These are phyloP conservation scores for Diaporthe vexans DNA, from an alignment of 2,329 filamentous ascomycete species.

Conservation along the genomic window DNA sequence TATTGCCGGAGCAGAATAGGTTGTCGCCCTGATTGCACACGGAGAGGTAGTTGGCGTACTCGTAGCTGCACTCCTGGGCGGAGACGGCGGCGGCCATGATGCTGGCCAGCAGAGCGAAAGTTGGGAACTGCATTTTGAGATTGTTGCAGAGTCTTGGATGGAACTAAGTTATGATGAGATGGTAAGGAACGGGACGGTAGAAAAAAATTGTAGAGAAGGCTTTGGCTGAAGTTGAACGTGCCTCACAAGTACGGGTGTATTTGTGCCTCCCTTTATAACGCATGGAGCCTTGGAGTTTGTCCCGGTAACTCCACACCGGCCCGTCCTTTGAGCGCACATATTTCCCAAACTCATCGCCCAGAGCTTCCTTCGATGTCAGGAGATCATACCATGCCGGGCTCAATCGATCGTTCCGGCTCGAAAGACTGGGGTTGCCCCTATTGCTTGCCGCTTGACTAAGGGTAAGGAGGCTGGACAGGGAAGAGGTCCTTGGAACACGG, in stretches of 20 bases:
- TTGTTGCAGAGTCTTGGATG: not conserved
- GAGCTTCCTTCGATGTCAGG: not conserved
- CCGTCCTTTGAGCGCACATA: not conserved
- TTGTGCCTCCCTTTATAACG: not conserved
- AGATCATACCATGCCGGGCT: not conserved
- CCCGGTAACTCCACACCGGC: not conserved
- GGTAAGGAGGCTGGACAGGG: too few relatives aligned
- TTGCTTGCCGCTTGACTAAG: not conserved
- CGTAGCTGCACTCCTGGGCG: slow-evolving; percentile 18
- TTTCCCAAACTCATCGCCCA: not conserved
- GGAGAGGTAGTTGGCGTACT: not conserved
- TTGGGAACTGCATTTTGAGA: not conserved
- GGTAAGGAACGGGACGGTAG: not conserved
- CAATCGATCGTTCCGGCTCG: not conserved
- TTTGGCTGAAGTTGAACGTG: not conserved
- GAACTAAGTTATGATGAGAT: not conserved
- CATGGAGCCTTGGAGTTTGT: not conserved
- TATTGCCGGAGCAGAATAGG: slow-evolving; percentile 16
- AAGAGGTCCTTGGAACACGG: not conserved
- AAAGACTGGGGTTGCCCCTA: not conserved
- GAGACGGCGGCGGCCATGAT: slow-evolving; percentile 4
- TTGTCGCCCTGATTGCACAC: slow-evolving; percentile 9
- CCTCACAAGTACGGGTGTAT: not conserved
- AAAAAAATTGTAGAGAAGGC: not conserved
- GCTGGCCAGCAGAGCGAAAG: not conserved